phyloP scores from a whole-genome alignment of 305 asterid species.

The Salvia sclarea region DNA sequence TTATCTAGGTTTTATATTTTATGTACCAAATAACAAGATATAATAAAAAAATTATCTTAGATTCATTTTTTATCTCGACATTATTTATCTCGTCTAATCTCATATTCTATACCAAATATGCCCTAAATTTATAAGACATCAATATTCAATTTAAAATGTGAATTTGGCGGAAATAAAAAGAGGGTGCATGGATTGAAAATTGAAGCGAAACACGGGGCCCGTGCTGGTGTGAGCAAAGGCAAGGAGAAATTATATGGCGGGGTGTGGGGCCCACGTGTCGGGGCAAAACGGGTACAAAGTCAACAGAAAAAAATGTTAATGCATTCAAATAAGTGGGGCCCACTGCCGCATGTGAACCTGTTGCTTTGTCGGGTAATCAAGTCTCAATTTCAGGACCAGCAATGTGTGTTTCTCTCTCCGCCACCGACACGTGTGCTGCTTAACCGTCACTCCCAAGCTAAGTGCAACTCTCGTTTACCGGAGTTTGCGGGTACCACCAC shows the following conservation, averaged over 20 bases:
- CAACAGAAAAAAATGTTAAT: constrained; percentile 10
- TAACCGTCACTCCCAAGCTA: too few species aligned
- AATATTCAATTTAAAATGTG: too few species aligned
- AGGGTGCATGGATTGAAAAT: constrained; percentile 17
- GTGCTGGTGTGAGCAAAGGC: constrained; percentile 20
- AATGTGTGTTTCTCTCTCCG: neutral
- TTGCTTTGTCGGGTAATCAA: constrained; percentile 33
- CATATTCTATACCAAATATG: too few species aligned
- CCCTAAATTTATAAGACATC: too few species aligned
- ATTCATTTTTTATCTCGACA: too few species aligned
- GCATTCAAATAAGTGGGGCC: neutral
- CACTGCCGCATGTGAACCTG: constrained; percentile 36
- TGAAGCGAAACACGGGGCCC: constrained; percentile 6
- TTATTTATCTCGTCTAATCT: too few species aligned
- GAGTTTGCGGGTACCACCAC: too few species aligned
- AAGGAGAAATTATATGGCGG: neutral
- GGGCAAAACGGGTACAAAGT: constrained; percentile 26
- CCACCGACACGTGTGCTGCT: constrained; percentile 34
- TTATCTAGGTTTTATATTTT: too few species aligned
- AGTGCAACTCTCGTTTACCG: too few species aligned
- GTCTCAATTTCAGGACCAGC: constrained; percentile 24
- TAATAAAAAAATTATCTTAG: too few species aligned
- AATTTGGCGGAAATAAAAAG: neutral
- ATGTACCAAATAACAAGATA: too few species aligned
- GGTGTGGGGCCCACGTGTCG: constrained; percentile 31